A percentile compares a stretch with the other conserved stretches of the same genome.
Conservation (phyloP, 2,329 filamentous ascomycete species). For the Aspergillus latus region DNA sequence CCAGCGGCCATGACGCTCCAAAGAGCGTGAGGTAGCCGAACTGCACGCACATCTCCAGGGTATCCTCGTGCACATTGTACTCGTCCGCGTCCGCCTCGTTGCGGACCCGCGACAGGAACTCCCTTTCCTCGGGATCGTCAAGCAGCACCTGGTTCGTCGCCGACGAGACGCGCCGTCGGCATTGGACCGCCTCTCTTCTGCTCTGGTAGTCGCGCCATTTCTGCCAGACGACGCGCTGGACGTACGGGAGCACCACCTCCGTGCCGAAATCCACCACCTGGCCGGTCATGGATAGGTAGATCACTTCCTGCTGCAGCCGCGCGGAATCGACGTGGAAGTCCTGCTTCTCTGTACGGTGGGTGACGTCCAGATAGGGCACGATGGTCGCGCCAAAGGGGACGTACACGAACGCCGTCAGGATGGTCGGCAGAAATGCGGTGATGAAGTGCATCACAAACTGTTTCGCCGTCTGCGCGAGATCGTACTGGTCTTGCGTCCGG, state of each 20-base stretch:
- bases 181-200: constrained; percentile 35
- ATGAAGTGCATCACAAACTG: constrained; percentile 97
- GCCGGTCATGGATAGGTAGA: constrained; percentile 93
- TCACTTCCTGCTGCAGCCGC: constrained; percentile 84
- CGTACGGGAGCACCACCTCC: constrained; percentile 80
- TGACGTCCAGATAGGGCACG: constrained; percentile 81
- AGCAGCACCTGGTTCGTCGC: constrained; percentile 52
- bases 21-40: constrained; percentile 89
- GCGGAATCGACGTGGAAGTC: constrained; percentile 79
- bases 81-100: constrained; percentile 76
- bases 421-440: constrained; percentile 85
- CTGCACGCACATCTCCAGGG: constrained; percentile 90
- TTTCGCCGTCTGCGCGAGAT: constrained; percentile 83
- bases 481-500: constrained; percentile 78
- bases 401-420: constrained; percentile 91
- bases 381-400: constrained; percentile 85
- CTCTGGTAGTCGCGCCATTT: constrained; percentile 57
- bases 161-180: constrained; percentile 26
- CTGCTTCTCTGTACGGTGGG: constrained; percentile 55
- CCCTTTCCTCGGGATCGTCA: constrained; percentile 74
- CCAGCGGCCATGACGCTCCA: constrained; percentile 92
- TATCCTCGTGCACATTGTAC: constrained; percentile 88
- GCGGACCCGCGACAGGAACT: constrained; percentile 78
- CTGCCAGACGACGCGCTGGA: constrained; percentile 74
- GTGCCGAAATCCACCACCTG: constrained; percentile 85